Evolutionary conservation across 306 rosid species (phyloP), one percentile per base, ranked within the genome.

Genomic region (Trifolium dubium): DNA sequence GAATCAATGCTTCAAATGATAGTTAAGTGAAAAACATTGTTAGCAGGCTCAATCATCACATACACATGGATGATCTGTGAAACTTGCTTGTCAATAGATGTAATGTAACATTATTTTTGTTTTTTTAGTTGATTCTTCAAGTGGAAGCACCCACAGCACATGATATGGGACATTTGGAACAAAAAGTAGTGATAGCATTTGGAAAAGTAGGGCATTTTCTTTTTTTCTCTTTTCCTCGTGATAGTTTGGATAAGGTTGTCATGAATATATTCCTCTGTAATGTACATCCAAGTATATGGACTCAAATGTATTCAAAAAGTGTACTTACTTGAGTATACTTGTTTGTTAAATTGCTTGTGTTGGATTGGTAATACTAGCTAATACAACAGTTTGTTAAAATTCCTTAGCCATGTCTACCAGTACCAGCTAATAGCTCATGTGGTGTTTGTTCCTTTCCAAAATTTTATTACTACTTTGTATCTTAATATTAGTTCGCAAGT

Each of bases 1-100:
- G 81, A 85, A 69, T 70, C 92, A 18, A 82, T 85, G 83, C 82
- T 85, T 32, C 76, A 46, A 4, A 74, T 34, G 72, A 80, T 72
- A 37, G 62, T 68, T 54, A 64, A 74, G 55, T 84, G 75, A 81
- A 30, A 72, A 18, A 29, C 56, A 51, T 61, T 56, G 34, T 32
- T 59, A 14, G 65, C 63, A 67, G 31, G 10, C 39, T 64, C 73
- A 70, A 81, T 69, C 65, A 70, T 74, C 53, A 40, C 8, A n/a
- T 54, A 23, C 75, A 59, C 80, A 64, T 56, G 69, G 60, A 69
- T 78, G 74, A 62, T 60, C 61, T 74, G 77, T 35, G 61, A 76
- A 77, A 49, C 73, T 30, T 69, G 40, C 77, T 61, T 54, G 80
- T 82, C 69, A 40, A 80, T 73, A 80, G 73, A 55, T 80, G 80